Evolutionary conservation across 1,139 yeast genomes (phyloP).

Genomic region (Taphrina wiesneri): DNA sequence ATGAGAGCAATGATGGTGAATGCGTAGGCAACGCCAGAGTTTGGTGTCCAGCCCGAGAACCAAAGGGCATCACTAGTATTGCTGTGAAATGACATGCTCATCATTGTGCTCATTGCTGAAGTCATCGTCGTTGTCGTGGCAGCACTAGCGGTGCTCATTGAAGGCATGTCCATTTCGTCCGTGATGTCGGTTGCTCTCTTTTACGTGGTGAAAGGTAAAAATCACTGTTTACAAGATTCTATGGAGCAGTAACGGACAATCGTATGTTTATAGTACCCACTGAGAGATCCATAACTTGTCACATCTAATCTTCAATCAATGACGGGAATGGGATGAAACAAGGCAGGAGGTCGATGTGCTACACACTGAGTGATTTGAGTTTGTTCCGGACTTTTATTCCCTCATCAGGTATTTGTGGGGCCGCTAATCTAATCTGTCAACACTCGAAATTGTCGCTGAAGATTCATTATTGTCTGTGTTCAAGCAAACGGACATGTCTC

Average conservation of each 20-base stretch:
- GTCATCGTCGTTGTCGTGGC: not conserved
- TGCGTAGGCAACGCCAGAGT: slow-evolving; percentile 42
- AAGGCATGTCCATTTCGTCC: slow-evolving; percentile 13
- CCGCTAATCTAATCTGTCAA: slow-evolving; percentile 2
- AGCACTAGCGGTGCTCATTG: not conserved
- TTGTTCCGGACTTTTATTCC: slow-evolving; percentile 3
- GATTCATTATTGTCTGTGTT: not conserved
- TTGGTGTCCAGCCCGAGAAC: slow-evolving; percentile 41
- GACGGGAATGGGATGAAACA: not conserved
- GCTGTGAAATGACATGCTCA: slow-evolving; percentile 34
- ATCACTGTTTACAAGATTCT: not conserved
- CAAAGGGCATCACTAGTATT: slow-evolving; percentile 39
- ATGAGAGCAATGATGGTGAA: slow-evolving; percentile 42
- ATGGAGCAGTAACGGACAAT: not conserved
- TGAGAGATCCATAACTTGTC: too few species aligned
- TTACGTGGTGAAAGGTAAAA: too few species aligned
- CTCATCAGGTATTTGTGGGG: slow-evolving; percentile 1
- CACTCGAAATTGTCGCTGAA: too few species aligned
- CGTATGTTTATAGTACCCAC: too few species aligned
- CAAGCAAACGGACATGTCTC: not conserved
- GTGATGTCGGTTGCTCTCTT: too few species aligned
- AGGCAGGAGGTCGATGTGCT: not conserved
- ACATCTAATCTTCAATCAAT: not conserved
- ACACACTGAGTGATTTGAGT: not conserved
- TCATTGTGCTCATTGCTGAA: slow-evolving; percentile 6